phyloP scores from a whole-genome alignment of 108 stramenopile species.

The Nannochloropsis salina region DNA sequence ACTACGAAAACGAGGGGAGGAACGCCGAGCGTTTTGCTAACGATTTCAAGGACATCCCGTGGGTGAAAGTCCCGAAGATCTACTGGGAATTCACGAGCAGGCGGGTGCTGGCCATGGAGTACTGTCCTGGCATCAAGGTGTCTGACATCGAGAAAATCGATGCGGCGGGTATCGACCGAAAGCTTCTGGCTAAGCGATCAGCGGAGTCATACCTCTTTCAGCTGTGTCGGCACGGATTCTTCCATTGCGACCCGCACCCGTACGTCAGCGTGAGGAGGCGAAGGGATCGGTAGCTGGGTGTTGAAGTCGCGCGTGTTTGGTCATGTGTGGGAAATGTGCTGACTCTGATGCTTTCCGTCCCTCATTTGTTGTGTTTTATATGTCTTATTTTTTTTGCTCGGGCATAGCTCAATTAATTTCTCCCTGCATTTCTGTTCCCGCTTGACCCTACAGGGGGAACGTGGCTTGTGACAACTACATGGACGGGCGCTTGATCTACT shows the following conservation, averaged over 20 bases:
- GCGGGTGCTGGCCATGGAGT: slow-evolving; percentile 86
- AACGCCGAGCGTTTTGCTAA: slow-evolving; percentile 70
- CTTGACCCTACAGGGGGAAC: slow-evolving; percentile 59
- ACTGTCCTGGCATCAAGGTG: slow-evolving; percentile 78
- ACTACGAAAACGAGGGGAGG: slow-evolving; percentile 82
- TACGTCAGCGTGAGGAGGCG: not conserved
- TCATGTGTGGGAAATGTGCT: no score
- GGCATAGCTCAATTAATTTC: not conserved
- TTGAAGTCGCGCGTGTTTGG: no score
- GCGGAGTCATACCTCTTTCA: slow-evolving; percentile 86
- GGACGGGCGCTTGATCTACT: slow-evolving; percentile 72
- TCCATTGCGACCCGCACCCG: slow-evolving; percentile 62
- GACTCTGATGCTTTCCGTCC: no score
- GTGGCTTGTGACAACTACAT: slow-evolving; percentile 74
- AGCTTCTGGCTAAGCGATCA: slow-evolving; percentile 70
- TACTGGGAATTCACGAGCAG: slow-evolving; percentile 69
- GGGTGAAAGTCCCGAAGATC: slow-evolving; percentile 76
- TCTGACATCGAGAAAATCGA: slow-evolving; percentile 74
- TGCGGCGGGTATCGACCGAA: slow-evolving; percentile 63
- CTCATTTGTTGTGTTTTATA: no score
- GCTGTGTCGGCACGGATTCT: slow-evolving; percentile 87
- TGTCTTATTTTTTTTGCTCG: not conserved
- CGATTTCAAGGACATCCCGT: slow-evolving; percentile 75
- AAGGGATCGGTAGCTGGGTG: not conserved
- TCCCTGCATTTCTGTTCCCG: not conserved